Conservation (phyloP, 371 early-diverging fungal species). For the Vittaforma corneae region DNA sequence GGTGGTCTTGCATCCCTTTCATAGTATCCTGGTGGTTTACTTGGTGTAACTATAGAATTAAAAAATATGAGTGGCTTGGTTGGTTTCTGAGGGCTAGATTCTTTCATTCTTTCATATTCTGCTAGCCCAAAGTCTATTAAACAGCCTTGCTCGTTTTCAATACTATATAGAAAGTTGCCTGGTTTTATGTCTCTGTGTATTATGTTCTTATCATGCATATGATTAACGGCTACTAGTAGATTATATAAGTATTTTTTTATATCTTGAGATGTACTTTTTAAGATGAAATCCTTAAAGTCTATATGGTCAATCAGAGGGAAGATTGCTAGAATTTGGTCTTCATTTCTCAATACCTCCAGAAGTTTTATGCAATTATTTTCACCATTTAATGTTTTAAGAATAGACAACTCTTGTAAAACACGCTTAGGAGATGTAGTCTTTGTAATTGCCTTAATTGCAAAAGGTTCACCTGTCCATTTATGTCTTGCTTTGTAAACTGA, state of each 20-base stretch:
- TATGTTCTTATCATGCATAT: conserved; percentile 59
- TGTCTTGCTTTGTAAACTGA: conserved; percentile 76
- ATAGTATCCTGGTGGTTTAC: conserved; percentile 57
- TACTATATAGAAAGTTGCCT: conserved; percentile 78
- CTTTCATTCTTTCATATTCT: conserved; percentile 60
- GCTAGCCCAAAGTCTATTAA: conserved; percentile 96
- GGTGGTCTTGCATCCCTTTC: conserved; percentile 61
- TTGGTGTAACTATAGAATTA: conserved; percentile 16
- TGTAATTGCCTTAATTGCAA: conserved; percentile 81
- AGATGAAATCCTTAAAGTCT: conserved; percentile 67
- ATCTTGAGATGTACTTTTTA: conserved; percentile 61
- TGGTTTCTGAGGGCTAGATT: conserved; percentile 1
- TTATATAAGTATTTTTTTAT: conserved; percentile 69
- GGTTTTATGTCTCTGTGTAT: conserved; percentile 88
- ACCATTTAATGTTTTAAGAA: conserved; percentile 65
- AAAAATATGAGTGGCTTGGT: conserved; percentile 55
- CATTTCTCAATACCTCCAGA: conserved; percentile 67
- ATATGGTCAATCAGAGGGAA: conserved; percentile 74
- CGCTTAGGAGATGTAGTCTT: conserved; percentile 70
- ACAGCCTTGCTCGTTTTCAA: conserved; percentile 64
- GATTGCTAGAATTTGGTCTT: conserved; percentile 72
- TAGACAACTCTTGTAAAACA: conserved; percentile 73
- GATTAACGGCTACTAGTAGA: conserved; percentile 64
- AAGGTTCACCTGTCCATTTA: conserved; percentile 60
- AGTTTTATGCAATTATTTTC: conserved; percentile 64